These are phyloP conservation scores for Peterozyma xylosa DNA, from an alignment of 805 yeast species.

Conservation along the genomic window DNA sequence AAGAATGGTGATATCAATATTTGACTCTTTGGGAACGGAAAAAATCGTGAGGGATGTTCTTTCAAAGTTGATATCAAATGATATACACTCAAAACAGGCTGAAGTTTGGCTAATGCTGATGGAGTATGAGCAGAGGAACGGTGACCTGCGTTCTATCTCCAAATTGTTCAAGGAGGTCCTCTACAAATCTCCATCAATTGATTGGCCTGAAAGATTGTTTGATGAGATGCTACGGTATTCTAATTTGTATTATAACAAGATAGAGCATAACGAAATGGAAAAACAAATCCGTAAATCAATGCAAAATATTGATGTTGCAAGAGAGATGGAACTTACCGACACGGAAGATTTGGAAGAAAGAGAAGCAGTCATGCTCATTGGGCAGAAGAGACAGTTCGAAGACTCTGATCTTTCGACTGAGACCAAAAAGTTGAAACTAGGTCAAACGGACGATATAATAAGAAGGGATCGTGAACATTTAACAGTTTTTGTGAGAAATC, in stretches of 20 bases:
- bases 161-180: slow-evolving; percentile 26
- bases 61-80: slow-evolving; percentile 14
- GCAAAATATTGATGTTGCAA: not conserved
- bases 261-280: slow-evolving; percentile 8
- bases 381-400: slow-evolving; percentile 3
- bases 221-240: slow-evolving; percentile 36
- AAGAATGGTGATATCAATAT: slow-evolving; percentile 27
- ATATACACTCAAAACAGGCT: slow-evolving; percentile 23
- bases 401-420: slow-evolving; percentile 8
- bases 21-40: slow-evolving; percentile 21
- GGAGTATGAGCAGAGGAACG: slow-evolving; percentile 29
- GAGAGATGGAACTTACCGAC: not conserved
- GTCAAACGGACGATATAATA: slow-evolving; percentile 8
- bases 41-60: slow-evolving; percentile 21
- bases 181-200: slow-evolving; percentile 22
- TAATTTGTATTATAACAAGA: slow-evolving; percentile 14
- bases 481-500: slow-evolving; percentile 44
- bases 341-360: slow-evolving; percentile 3
- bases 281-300: slow-evolving; percentile 4
- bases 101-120: slow-evolving; percentile 41
- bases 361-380: slow-evolving; percentile 2
- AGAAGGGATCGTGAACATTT: slow-evolving; percentile 52
- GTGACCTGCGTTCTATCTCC: slow-evolving; percentile 16
- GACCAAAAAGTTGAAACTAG: slow-evolving; percentile 3
- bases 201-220: slow-evolving; percentile 42